phyloP scores from a whole-genome alignment of 805 yeast genomes.

The Candida maesae region DNA sequence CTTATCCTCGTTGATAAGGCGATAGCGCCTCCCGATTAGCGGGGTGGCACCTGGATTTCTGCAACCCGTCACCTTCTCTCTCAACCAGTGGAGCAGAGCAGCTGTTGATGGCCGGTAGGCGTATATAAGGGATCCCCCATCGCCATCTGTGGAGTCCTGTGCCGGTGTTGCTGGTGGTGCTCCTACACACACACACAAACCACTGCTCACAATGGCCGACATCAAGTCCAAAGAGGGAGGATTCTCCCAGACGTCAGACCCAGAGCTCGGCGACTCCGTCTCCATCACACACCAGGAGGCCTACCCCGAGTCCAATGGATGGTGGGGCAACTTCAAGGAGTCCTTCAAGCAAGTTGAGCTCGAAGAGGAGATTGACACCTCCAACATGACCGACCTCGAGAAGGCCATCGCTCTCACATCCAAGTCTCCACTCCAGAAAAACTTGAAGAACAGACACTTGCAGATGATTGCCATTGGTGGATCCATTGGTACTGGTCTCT shows the following conservation, averaged over 20 bases:
- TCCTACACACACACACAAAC: neutral
- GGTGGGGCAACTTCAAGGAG: constrained; percentile 22
- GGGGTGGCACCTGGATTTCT: no score
- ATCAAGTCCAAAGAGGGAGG: constrained; percentile 22
- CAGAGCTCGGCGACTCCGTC: constrained; percentile 23
- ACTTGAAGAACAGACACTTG: constrained; percentile 44
- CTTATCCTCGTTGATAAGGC: no score
- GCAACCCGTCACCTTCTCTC: no score
- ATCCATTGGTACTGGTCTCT: constrained; percentile 74
- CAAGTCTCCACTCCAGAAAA: constrained; percentile 33
- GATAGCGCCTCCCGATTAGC: no score
- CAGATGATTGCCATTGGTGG: constrained; percentile 69
- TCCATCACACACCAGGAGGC: constrained; percentile 14
- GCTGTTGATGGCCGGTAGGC: no score
- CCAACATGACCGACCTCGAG: constrained; percentile 41
- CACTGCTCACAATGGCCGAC: constrained; percentile 10
- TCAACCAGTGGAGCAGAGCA: no score
- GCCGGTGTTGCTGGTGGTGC: no score
- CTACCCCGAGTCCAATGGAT: constrained; percentile 5
- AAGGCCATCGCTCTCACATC: constrained; percentile 36
- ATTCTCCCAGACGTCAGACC: constrained; percentile 23
- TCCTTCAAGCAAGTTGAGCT: constrained; percentile 15
- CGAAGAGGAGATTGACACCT: constrained; percentile 12
- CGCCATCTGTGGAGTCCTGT: no score
- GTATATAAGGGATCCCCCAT: no score